phyloP scores from a whole-genome alignment of 805 yeast genomes.

The Starmerella kuoi region DNA sequence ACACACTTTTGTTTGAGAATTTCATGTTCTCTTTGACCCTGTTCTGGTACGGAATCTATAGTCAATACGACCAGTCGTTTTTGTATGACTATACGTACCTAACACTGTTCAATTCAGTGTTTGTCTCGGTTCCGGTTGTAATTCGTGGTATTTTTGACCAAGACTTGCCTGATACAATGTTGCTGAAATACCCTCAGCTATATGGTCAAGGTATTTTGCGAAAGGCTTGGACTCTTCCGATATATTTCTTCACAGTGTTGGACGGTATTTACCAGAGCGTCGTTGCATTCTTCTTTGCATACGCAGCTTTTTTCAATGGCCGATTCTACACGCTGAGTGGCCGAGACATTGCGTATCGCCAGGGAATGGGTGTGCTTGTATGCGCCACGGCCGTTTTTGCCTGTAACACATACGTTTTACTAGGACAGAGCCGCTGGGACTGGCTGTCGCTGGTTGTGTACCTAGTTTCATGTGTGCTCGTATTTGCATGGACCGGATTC shows the following conservation, averaged over 20 bases:
- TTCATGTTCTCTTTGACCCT: slow-evolving; percentile 59
- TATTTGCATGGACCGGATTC: slow-evolving; percentile 70
- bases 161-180: slow-evolving; percentile 55
- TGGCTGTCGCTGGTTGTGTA: slow-evolving; percentile 47
- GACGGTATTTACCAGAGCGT: slow-evolving; percentile 67
- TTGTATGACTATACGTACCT: slow-evolving; percentile 65
- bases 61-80: slow-evolving; percentile 62
- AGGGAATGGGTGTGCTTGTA: slow-evolving; percentile 56
- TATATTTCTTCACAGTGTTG: slow-evolving; percentile 48
- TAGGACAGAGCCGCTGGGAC: slow-evolving; percentile 70
- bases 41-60: slow-evolving; percentile 66
- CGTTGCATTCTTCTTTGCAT: slow-evolving; percentile 57
- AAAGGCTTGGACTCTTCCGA: slow-evolving; percentile 46
- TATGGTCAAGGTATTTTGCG: slow-evolving; percentile 58
- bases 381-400: slow-evolving; percentile 50
- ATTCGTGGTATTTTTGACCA: slow-evolving; percentile 63
- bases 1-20: slow-evolving; percentile 67
- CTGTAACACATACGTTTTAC: slow-evolving; percentile 52
- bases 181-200: slow-evolving; percentile 57
- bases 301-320: slow-evolving; percentile 41
- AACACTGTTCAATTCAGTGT: slow-evolving; percentile 69
- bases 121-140: slow-evolving; percentile 68
- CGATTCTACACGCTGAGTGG: slow-evolving; percentile 37
- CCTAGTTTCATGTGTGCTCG: slow-evolving; percentile 42
- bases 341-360: slow-evolving; percentile 48